Evolutionary conservation across 345 rosid species (phyloP).

Genomic region (Adansonia digitata): DNA sequence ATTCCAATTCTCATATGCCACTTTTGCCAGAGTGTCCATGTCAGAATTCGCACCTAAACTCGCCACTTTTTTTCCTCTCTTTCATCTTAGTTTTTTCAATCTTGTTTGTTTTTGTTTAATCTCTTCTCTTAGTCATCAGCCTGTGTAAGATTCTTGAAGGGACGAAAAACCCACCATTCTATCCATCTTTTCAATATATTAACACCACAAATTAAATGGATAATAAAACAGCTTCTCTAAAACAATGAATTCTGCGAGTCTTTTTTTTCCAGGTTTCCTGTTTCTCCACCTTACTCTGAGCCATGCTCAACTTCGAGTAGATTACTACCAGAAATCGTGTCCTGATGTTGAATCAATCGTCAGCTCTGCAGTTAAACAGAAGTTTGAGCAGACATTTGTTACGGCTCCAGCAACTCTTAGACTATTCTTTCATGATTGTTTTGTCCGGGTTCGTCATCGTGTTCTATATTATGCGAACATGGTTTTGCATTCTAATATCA

Average conservation of each 20-base stretch:
- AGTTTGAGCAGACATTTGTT: constrained; percentile 13
- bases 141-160: constrained; percentile 3
- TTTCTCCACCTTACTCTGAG: not conserved
- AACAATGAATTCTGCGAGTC: not conserved
- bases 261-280: not conserved
- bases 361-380: constrained; percentile 8
- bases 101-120: not conserved
- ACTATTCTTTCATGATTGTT: constrained; percentile 16
- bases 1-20: not conserved
- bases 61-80: not conserved
- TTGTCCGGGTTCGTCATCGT: constrained; percentile 1
- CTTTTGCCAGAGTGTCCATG: constrained; percentile 1
- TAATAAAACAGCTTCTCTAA: not conserved
- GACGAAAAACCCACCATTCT: not conserved
- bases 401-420: constrained; percentile 18
- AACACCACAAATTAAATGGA: not conserved
- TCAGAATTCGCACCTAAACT: not conserved
- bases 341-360: constrained; percentile 12
- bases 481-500: not conserved
- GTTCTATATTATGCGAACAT: not conserved
- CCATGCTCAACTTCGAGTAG: not conserved
- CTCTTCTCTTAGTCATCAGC: not conserved
- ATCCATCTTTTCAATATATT: not conserved
- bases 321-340: constrained; percentile 2
- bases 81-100: not conserved